Evolutionary conservation across 768 basidiomycete genomes (phyloP).

Genomic region (Amanita pallidorosea): DNA sequence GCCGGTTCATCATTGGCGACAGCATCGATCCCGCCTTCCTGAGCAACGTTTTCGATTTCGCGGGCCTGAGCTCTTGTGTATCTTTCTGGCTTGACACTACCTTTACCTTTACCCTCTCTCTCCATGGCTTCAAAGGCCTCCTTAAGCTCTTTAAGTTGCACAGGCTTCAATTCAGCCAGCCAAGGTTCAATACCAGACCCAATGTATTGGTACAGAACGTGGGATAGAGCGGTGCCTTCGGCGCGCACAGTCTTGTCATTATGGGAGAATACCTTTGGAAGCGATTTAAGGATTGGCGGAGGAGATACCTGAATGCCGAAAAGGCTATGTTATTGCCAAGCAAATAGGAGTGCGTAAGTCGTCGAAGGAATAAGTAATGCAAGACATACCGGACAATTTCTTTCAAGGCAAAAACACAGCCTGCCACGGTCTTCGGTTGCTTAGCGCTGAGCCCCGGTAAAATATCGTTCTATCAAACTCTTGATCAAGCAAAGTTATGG

Average conservation of each 20-base stretch:
- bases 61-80: conserved; percentile 68
- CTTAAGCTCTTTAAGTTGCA: conserved; percentile 92
- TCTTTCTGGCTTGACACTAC: conserved; percentile 67
- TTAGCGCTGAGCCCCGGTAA: conserved; percentile 83
- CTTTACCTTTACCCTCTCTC: conserved; percentile 77
- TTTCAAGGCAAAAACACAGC: conserved; percentile 63
- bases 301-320: conserved; percentile 75
- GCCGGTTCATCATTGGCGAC: conserved; percentile 17
- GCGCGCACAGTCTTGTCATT: conserved; percentile 92
- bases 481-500: conserved; percentile 4
- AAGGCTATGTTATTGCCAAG: conserved; percentile 28
- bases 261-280: conserved; percentile 93
- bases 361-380: not conserved
- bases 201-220: conserved; percentile 77
- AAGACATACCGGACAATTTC: conserved; percentile 71
- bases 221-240: conserved; percentile 74
- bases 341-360: not conserved
- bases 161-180: conserved; percentile 86
- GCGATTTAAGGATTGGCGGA: conserved; percentile 69
- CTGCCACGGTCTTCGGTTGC: conserved; percentile 89
- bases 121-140: conserved; percentile 83
- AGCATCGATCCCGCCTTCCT: conserved; percentile 7
- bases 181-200: conserved; percentile 77
- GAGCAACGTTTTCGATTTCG: conserved; percentile 44
- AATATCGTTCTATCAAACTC: conserved; percentile 50